These are phyloP conservation scores for Russula olivacea DNA, from an alignment of 768 basidiomycete genomes.

Conservation along the genomic window DNA sequence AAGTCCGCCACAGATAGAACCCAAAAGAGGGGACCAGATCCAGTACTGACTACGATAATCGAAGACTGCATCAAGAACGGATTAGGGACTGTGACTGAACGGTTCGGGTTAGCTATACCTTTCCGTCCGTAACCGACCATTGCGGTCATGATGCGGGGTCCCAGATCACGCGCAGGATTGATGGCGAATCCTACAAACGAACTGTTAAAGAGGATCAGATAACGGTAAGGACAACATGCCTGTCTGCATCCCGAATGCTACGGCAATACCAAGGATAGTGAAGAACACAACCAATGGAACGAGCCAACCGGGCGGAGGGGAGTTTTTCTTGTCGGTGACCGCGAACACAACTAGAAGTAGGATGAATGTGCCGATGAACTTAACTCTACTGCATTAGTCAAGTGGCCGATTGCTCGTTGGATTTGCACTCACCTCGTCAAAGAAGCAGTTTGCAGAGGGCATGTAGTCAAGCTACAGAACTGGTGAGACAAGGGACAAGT, in stretches of 20 bases:
- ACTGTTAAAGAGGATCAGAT: background rate
- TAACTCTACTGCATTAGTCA: background rate
- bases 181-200: constrained; percentile 45
- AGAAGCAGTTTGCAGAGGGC: constrained; percentile 42
- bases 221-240: constrained; percentile 10
- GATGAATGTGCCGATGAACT: constrained; percentile 54
- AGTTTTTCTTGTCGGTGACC: constrained; percentile 48
- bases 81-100: background rate
- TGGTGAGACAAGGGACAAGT: background rate
- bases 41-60: constrained; percentile 55
- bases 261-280: constrained; percentile 51
- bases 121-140: constrained; percentile 67
- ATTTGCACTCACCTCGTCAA: constrained; percentile 35
- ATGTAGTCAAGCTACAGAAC: constrained; percentile 36
- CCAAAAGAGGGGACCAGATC: constrained; percentile 64
- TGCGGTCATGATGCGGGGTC: constrained; percentile 60
- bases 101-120: constrained; percentile 25
- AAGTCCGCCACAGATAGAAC: constrained; percentile 53
- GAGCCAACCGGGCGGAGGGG: constrained; percentile 44
- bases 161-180: constrained; percentile 69
- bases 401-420: background rate
- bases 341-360: constrained; percentile 51
- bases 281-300: constrained; percentile 53
- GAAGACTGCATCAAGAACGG: constrained; percentile 31
- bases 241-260: constrained; percentile 57